Percentiles rank a stretch among this genome's conserved stretches.
These are phyloP conservation scores for Trametes elegans DNA, from an alignment of 768 basidiomycete species.

Conservation along the genomic window DNA sequence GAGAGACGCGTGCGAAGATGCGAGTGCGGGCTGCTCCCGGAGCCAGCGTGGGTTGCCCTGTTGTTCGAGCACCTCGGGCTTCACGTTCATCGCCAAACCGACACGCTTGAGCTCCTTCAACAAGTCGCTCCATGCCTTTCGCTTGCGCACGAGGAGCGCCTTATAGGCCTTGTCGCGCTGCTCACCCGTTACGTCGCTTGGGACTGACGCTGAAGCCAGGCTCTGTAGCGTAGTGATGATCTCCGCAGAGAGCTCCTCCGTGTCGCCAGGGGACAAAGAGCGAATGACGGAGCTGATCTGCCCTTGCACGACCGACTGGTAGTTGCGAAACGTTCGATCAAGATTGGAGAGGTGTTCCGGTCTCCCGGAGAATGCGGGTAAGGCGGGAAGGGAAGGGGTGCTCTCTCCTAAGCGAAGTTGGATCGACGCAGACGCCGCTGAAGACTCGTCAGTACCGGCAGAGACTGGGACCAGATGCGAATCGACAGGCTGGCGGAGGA, in stretches of 20 bases:
- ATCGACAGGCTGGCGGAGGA: constrained; percentile 70
- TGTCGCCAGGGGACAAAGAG: constrained; percentile 36
- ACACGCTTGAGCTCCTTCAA: constrained; percentile 82
- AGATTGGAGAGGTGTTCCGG: constrained; percentile 48
- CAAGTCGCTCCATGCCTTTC: constrained; percentile 88
- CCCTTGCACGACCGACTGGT: constrained; percentile 41
- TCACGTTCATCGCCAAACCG: constrained; percentile 72
- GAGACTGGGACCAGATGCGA: not conserved
- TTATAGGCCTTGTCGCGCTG: constrained; percentile 65
- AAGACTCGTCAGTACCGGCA: not conserved
- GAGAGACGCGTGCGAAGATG: not conserved
- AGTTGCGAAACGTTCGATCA: constrained; percentile 48
- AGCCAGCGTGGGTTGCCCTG: constrained; percentile 61
- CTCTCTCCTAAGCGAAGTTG: not conserved
- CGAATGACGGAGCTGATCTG: constrained; percentile 44
- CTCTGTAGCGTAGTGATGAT: constrained; percentile 62
- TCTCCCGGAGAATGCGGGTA: constrained; percentile 7
- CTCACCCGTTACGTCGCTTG: constrained; percentile 42
- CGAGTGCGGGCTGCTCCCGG: constrained; percentile 47
- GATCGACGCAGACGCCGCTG: not conserved
- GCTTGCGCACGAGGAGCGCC: constrained; percentile 74
- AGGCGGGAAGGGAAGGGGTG: not conserved
- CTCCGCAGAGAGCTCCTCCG: constrained; percentile 57
- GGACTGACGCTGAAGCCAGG: constrained; percentile 48
- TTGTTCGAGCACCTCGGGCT: constrained; percentile 61